A percentile compares a stretch with the other conserved stretches of the same genome.
Evolutionary conservation across 1,139 yeast species (phyloP).

Genomic region (Meyerozyma athensensis): DNA sequence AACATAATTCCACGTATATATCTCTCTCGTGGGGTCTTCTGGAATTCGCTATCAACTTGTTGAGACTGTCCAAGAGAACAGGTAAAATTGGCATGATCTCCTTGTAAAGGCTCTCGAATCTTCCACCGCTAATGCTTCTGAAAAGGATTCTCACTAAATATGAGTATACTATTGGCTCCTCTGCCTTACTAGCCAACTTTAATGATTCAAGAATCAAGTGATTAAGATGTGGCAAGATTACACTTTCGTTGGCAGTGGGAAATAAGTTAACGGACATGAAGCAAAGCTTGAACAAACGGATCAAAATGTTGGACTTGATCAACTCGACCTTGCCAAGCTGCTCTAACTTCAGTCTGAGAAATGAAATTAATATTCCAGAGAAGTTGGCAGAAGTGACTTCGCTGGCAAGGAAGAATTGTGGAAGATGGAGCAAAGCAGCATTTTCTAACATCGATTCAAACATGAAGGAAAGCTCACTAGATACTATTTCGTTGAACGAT

Average conservation of each 20-base stretch:
- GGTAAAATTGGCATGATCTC: constrained; percentile 90
- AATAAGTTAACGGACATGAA: constrained; percentile 94
- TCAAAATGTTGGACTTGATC: constrained; percentile 73
- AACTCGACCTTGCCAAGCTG: constrained; percentile 80
- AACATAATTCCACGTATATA: constrained; percentile 86
- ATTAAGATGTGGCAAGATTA: constrained; percentile 81
- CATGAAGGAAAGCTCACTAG: constrained; percentile 71
- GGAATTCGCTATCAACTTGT: constrained; percentile 77
- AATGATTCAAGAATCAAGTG: constrained; percentile 77
- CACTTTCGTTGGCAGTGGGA: constrained; percentile 83
- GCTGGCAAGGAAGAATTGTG: constrained; percentile 90
- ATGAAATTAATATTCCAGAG: constrained; percentile 78
- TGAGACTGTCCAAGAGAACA: constrained; percentile 77
- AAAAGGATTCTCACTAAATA: constrained; percentile 84
- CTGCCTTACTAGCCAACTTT: constrained; percentile 78
- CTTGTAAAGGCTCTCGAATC: constrained; percentile 86
- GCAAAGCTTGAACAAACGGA: constrained; percentile 82
- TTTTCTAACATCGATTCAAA: constrained; percentile 79
- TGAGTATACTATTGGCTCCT: constrained; percentile 87
- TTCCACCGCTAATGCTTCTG: constrained; percentile 93
- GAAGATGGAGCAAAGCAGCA: constrained; percentile 83
- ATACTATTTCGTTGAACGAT: constrained; percentile 88
- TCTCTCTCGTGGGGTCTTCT: constrained; percentile 88
- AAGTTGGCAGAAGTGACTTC: constrained; percentile 92
- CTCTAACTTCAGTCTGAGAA: constrained; percentile 66